A percentile compares a stretch with the other conserved stretches of the same genome.
Conservation (phyloP, 139 green algal genomes). For the Chlorella sp. region DNA sequence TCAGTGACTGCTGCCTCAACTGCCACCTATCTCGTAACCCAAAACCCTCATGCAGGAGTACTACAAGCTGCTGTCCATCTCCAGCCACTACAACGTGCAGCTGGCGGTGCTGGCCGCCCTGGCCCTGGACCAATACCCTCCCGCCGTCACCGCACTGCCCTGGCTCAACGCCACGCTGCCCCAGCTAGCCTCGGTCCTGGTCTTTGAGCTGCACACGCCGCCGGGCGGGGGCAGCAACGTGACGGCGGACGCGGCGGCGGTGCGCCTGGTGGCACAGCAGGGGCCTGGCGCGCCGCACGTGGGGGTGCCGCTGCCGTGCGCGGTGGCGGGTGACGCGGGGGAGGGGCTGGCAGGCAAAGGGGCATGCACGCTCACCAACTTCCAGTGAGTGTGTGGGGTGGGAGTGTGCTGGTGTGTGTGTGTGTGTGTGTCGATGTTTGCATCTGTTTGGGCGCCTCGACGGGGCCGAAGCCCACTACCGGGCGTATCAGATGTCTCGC, state of each 20-base stretch:
- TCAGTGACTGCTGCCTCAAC: too few relatives aligned
- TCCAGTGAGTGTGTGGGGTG: conserved; percentile 8
- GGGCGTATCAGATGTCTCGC: background rate
- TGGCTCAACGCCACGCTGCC: conserved; percentile 26
- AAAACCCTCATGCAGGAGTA: too few relatives aligned
- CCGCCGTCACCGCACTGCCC: background rate
- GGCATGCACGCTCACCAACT: conserved; percentile 17
- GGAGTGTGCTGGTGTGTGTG: too few relatives aligned
- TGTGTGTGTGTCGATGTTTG: too few relatives aligned
- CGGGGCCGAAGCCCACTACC: background rate
- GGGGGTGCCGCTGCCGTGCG: conserved; percentile 23
- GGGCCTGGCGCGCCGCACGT: conserved; percentile 11
- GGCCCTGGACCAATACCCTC: conserved; percentile 13
- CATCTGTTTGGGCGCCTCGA: background rate
- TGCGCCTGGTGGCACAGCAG: conserved; percentile 39
- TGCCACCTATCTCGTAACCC: too few relatives aligned
- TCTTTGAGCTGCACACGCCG: conserved; percentile 35
- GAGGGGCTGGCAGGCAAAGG: conserved; percentile 24
- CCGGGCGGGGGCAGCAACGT: too few relatives aligned
- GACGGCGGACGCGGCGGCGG: background rate
- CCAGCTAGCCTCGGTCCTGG: conserved; percentile 28
- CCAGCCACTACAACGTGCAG: conserved; percentile 51
- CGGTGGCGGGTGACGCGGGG: conserved; percentile 14
- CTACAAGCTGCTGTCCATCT: conserved; percentile 40
- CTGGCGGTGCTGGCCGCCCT: conserved; percentile 39